Percentiles rank a stretch among this genome's conserved stretches.
Conservation (phyloP, 2,329 filamentous ascomycete genomes). For the Colletotrichum destructivum region DNA sequence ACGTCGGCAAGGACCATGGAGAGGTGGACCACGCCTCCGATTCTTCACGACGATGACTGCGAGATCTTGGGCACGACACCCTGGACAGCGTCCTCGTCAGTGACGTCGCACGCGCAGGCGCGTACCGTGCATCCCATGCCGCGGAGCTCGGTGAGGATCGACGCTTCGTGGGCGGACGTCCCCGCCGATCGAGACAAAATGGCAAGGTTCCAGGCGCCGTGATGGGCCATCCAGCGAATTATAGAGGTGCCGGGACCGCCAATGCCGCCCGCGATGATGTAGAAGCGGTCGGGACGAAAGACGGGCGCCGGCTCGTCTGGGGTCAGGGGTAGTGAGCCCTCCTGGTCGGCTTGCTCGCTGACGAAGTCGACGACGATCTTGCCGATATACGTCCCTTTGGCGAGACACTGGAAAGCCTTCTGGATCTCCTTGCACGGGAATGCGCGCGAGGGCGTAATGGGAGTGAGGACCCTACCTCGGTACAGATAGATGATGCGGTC, state of each 20-base stretch:
- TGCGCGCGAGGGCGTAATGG: conserved; percentile 38
- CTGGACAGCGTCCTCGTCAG: background rate
- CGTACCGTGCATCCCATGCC: no score
- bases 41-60: no score
- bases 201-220: conserved; percentile 39
- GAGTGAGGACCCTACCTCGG: background rate
- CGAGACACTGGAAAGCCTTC: conserved; percentile 57
- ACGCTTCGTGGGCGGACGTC: no score
- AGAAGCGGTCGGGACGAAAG: conserved; percentile 14
- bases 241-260: conserved; percentile 45
- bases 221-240: conserved; percentile 44
- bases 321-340: background rate
- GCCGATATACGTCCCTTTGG: conserved; percentile 55
- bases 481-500: background rate
- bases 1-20: conserved; percentile 52
- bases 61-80: conserved; percentile 46
- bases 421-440: conserved; percentile 47
- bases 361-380: conserved; percentile 54
- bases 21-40: conserved; percentile 43
- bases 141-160: no score
- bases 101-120: no score
- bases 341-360: background rate
- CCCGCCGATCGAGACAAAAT: no score
- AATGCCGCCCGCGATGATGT: conserved; percentile 46
- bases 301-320: background rate